Base-by-base conservation (phyloP, 805 yeast genomes). In the Starmerella geochares region DNA sequence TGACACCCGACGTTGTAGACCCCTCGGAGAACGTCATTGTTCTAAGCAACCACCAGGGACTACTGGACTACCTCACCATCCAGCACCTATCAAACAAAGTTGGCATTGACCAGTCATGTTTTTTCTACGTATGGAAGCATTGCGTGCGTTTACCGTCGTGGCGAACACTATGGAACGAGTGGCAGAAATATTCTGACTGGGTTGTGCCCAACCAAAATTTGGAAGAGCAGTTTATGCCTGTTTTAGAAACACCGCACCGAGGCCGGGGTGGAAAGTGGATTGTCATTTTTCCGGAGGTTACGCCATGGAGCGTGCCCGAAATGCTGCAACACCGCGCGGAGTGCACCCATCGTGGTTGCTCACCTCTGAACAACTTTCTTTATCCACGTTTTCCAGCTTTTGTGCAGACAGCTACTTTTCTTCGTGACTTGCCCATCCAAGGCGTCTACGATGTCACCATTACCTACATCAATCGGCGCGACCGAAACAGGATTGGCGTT, bases 261-360 rank as follows among this genome's bases (percentile, higher is more conserved):
- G 47, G 25, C 39, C 47, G 31, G 21, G 53, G 46, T 21, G 54
- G 49, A 14, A 57, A 53, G 17, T 54, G 94, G 85, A 58, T 86
- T 0, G 78, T 80, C 0, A 55, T 84, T 8, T 87, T 87, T 56
- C 96, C 96, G 0, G 96, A 88, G 64, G 95, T 84, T 4, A 83
- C 83, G 1, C 43, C 48, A 24, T 56, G 58, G 48, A 44, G 52
- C 2, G 45, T 48, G 4, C 28, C 50, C 71, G 40, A 62, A 56
- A 36, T 68, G 41, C 55, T 63, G 58, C 46, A 74, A 36, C 94
- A 86, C 53, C 68, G 72, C 35, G 70, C 73, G 27, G 71, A 79
- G 53, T 72, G 80, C 42, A 74, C 73, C 36, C 72, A 73, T 50
- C 78, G 73, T 58, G 81, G 73, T 49, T 68, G 83, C n/a, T 85